Conservation (phyloP, 768 basidiomycete genomes). For the Pulveroboletus sp. region DNA sequence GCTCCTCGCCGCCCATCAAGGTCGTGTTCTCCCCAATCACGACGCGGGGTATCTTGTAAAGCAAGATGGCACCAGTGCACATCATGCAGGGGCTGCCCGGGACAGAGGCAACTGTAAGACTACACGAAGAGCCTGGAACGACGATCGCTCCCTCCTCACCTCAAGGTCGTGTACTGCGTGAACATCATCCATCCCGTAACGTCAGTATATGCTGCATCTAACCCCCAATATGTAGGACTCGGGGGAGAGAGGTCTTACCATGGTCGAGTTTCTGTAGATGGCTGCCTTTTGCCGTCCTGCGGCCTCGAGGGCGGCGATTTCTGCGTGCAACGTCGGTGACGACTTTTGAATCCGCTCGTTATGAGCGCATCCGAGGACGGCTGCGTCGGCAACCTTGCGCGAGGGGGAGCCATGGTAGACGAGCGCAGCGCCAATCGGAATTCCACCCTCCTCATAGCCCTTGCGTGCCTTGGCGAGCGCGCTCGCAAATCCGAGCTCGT, state of each 20-base stretch:
- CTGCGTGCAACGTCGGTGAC: constrained; percentile 42
- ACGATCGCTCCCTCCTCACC: constrained; percentile 14
- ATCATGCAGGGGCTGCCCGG: constrained; percentile 50
- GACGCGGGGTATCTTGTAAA: constrained; percentile 60
- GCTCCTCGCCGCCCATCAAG: constrained; percentile 49
- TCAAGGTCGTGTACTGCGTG: constrained; percentile 36
- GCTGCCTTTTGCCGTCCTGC: constrained; percentile 46
- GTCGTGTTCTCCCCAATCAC: constrained; percentile 62
- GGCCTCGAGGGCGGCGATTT: constrained; percentile 47
- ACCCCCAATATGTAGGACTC: background rate
- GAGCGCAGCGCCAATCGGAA: constrained; percentile 60
- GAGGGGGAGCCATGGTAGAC: constrained; percentile 24
- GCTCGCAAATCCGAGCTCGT: constrained; percentile 29
- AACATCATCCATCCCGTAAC: background rate
- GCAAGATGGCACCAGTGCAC: constrained; percentile 60
- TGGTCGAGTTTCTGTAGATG: constrained; percentile 44
- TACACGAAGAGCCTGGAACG: background rate
- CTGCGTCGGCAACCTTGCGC: constrained; percentile 1
- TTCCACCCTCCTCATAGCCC: constrained; percentile 48
- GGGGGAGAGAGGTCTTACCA: constrained; percentile 34
- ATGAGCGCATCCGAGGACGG: constrained; percentile 40
- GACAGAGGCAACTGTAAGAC: background rate
- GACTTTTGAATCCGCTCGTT: constrained; percentile 43
- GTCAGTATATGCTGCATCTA: background rate
- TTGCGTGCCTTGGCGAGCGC: constrained; percentile 41